Base-by-base conservation (phyloP, 257 asterid genomes). In the Solanum appendiculatum region DNA sequence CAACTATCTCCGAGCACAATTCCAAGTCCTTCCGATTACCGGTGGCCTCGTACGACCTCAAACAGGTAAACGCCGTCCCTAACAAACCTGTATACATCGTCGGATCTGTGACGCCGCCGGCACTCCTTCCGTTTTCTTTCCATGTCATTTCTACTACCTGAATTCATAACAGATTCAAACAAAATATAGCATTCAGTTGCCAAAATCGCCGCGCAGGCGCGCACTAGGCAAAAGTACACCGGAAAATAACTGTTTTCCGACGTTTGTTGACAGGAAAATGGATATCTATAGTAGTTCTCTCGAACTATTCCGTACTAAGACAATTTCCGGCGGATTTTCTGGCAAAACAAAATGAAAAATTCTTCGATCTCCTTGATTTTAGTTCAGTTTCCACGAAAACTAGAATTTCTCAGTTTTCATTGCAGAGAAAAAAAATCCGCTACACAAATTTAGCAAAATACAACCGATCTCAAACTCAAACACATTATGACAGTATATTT, bases 41-140 rank as follows among this genome's bases (percentile, higher is more conserved):
- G 87, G 98, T 93, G 86, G 94, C 92, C 91, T 92, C 92, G 63
- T 92, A 94, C 33, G 95, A 92, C 84, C 96, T 90, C 89, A 95
- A 86, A 86, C 98, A 95, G 82, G 91, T 88, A 91, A 93, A 92
- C 66, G 98, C 96, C 37, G 97, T 94, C 80, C 98, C 98, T 83
- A 95, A 86, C 90, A 95, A 82, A 10, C 98, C 98, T 81, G 97
- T 89, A 81, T 90, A 94, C 75, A 92, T 92, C 5, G 92, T 92
- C 29, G 94, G 93, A 88, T 95, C 98, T 77, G 90, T 85, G 33
- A 85, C 87, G 39, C 87, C 86, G 44, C 64, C 42, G 20, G 54
- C 27, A 77, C 78, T 69, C 56, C 16, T 34, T 27, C 88, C 90
- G 29, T 90, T 90, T 68, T 72, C 89, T 46, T 87, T 89, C 98